Evolutionary conservation across 352 stramenopile species (phyloP), one percentile per base, ranked within the genome.

Genomic region (Blastocystis sp.): DNA sequence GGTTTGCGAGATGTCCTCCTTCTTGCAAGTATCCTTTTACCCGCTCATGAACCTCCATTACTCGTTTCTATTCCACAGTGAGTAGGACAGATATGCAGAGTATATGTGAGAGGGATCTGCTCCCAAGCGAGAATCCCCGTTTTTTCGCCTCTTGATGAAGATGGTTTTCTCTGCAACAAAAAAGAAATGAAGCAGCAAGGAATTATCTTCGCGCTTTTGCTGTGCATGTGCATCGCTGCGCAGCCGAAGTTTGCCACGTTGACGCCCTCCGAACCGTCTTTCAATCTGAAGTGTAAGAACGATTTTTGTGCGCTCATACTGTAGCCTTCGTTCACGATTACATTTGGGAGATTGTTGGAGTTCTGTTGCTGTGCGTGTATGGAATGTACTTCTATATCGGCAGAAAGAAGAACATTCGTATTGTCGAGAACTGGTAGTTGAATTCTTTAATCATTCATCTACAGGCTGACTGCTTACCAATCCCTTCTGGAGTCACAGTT

Each of bases 311-410:
- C 1, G 36, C 1, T 61, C 38, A 34, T 49, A 36, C 27, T n/a
- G 9, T 48, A 81, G 69, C 27, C 29, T 21, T 81, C 9, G 2
- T 44, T 46, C 69, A 46, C 8, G 63, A 81, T 16, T 81, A 81
- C 24, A 3, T 42, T 4, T 81, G 69, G 69, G 69, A 81, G 63
- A 32, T 81, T 32, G 11, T 81, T 18, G 69, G 69, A 32, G 24
- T 81, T 16, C 24, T 61, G n/a, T 18, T 81, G 24, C 48, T 81
- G 6, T n/a, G 34, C 18, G 34, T 64, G 29, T 81, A 81, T 44
- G 69, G 46, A 7, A 48, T 81, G 69, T 81, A 81, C 48, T 81
- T 81, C 51, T 64, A 63, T 64, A 21, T 63, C 21, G 69, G 69
- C 24, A 40, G 69, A 44, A 81, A 64, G 46, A 81, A 81, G 51